phyloP scores from a whole-genome alignment of 306 rosid genomes.

The Comarum palustre region DNA sequence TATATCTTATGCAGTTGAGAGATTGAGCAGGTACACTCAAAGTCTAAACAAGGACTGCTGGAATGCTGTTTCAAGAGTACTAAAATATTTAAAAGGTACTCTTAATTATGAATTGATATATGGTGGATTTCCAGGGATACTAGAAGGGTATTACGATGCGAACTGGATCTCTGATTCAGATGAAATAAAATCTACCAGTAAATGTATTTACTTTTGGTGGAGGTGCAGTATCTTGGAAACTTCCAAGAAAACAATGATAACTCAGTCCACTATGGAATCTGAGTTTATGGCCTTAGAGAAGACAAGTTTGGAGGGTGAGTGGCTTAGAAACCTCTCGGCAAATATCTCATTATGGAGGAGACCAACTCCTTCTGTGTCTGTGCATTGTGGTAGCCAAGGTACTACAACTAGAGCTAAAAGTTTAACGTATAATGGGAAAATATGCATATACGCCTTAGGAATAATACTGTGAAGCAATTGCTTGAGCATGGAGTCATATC shows the following conservation, averaged over 20 bases:
- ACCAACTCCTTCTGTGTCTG: neutral
- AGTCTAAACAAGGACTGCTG: too few relatives aligned
- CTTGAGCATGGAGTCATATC: neutral
- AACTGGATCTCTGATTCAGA: too few relatives aligned
- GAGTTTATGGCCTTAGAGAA: conserved; percentile 2
- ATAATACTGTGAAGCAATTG: neutral
- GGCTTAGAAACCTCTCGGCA: neutral
- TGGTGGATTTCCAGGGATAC: too few relatives aligned
- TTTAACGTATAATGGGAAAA: neutral
- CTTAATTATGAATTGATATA: too few relatives aligned
- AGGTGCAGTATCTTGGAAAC: neutral
- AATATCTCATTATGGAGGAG: neutral
- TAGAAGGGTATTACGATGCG: too few relatives aligned
- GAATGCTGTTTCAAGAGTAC: too few relatives aligned
- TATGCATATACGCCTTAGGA: neutral
- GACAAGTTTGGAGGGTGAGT: neutral
- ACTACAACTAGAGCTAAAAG: neutral
- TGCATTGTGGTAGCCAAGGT: conserved; percentile 4
- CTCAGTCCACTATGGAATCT: neutral
- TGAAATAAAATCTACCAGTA: too few relatives aligned
- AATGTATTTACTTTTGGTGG: neutral
- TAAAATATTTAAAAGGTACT: too few relatives aligned
- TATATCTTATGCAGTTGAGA: too few relatives aligned
- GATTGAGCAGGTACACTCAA: too few relatives aligned
- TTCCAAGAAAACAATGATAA: neutral